Percentiles rank a stretch among this genome's conserved stretches.
These are phyloP conservation scores for Meredithiella fracta DNA, from an alignment of 2,329 filamentous ascomycete genomes.

Conservation along the genomic window DNA sequence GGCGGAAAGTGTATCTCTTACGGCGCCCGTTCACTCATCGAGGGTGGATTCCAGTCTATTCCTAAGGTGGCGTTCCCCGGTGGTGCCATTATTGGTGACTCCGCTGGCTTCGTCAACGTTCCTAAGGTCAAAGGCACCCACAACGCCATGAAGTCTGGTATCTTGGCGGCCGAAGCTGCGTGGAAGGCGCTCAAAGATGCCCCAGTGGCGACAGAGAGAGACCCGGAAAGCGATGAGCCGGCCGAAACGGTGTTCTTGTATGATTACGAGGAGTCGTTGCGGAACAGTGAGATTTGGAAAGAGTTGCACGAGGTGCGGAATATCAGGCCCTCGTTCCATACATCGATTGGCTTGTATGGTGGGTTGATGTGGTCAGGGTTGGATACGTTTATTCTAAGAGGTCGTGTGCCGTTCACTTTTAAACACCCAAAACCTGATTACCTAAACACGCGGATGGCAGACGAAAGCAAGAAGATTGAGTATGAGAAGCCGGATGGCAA, in stretches of 20 bases:
- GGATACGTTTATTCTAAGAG: slow-evolving; percentile 75
- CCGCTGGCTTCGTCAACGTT: slow-evolving; percentile 90
- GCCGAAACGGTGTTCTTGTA: slow-evolving; percentile 73
- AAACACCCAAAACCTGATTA: slow-evolving; percentile 69
- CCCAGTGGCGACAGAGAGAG: neutral
- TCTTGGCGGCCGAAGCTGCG: slow-evolving; percentile 85
- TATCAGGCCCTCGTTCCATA: slow-evolving; percentile 91
- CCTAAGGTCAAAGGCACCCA: slow-evolving; percentile 98
- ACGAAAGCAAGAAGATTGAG: slow-evolving; percentile 72
- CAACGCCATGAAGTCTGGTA: slow-evolving; percentile 93
- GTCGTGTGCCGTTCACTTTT: slow-evolving; percentile 78
- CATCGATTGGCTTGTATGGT: slow-evolving; percentile 70
- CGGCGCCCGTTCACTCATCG: slow-evolving; percentile 75
- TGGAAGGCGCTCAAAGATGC: slow-evolving; percentile 51
- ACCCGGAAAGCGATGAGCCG: slow-evolving; percentile 23
- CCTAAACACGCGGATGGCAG: slow-evolving; percentile 62
- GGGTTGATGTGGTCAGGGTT: slow-evolving; percentile 85
- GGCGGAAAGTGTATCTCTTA: slow-evolving; percentile 97
- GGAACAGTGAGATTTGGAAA: slow-evolving; percentile 78
- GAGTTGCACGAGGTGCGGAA: slow-evolving; percentile 92
- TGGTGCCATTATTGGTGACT: slow-evolving; percentile 87
- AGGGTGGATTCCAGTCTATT: slow-evolving; percentile 95
- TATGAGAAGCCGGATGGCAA: slow-evolving; percentile 94
- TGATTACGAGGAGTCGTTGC: slow-evolving; percentile 80
- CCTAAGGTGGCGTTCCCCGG: slow-evolving; percentile 94